Conservation (phyloP, 169 alveolate genomes). For the Theileria annulata region DNA sequence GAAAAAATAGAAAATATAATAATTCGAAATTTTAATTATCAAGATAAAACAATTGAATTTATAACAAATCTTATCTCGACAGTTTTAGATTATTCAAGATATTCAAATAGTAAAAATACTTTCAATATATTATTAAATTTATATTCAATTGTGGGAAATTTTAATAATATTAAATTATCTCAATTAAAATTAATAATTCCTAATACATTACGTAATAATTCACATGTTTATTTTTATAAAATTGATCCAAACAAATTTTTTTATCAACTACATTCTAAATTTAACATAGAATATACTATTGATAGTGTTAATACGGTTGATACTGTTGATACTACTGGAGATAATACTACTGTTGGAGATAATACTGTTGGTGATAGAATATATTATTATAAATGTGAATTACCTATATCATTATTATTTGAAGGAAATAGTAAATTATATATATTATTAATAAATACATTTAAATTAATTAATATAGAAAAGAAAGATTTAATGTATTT, state of each 20-base stretch:
- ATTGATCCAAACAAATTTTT: neutral
- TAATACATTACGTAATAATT: slow-evolving; percentile 4
- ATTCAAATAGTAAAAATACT: neutral
- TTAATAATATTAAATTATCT: neutral
- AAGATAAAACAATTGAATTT: neutral
- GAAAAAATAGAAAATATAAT: neutral
- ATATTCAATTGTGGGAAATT: neutral
- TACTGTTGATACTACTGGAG: no score
- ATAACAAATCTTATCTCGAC: neutral
- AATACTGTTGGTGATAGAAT: no score
- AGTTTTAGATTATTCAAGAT: slow-evolving; percentile 10
- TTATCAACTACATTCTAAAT: slow-evolving; percentile 5
- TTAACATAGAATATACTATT: neutral
- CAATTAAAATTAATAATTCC: neutral
- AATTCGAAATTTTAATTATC: neutral
- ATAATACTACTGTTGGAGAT: no score
- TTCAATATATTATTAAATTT: neutral
- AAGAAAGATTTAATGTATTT: neutral
- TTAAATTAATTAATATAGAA: no score
- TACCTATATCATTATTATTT: no score
- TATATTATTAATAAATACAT: no score
- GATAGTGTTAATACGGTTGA: no score
- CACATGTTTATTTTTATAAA: slow-evolving; percentile 15
- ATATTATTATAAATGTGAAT: no score
- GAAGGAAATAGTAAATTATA: no score